Conservation (phyloP, 1,139 yeast genomes). For the Hyphopichia burtonii region DNA sequence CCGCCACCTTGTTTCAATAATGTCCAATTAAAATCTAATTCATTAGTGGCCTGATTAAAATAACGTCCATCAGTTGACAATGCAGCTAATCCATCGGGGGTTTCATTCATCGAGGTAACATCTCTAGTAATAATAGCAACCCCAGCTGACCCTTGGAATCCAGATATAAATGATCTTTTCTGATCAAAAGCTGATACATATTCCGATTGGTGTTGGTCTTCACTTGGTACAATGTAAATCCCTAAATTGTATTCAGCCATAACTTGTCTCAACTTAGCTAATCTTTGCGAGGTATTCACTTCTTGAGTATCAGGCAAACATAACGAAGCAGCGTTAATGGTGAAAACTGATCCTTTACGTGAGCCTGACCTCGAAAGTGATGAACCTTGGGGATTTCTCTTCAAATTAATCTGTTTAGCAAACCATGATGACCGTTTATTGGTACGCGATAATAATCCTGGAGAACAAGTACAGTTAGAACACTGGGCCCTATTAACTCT, state of each 20-base stretch:
- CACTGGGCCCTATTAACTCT: conserved; percentile 51
- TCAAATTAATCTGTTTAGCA: conserved; percentile 47
- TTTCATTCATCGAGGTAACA: conserved; percentile 53
- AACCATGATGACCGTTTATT: conserved; percentile 54
- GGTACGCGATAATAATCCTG: conserved; percentile 70
- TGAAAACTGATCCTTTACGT: conserved; percentile 49
- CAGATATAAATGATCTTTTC: conserved; percentile 80
- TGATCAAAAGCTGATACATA: conserved; percentile 81
- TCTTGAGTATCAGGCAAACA: conserved; percentile 43
- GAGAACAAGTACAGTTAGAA: conserved; percentile 78
- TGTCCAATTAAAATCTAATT: conserved; percentile 86
- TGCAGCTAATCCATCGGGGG: conserved; percentile 69
- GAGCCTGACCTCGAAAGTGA: conserved; percentile 28
- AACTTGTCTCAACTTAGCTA: conserved; percentile 59
- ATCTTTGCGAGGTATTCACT: conserved; percentile 57
- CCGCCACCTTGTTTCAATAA: conserved; percentile 76
- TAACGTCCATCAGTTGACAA: conserved; percentile 95
- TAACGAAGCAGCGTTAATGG: conserved; percentile 45
- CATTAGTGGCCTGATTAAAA: conserved; percentile 85
- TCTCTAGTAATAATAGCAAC: conserved; percentile 83
- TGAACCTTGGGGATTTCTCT: conserved; percentile 24
- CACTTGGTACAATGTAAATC: conserved; percentile 57
- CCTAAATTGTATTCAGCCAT: conserved; percentile 45
- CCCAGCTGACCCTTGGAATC: conserved; percentile 95
- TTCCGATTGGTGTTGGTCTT: conserved; percentile 79